Conservation (phyloP, 306 rosid species). For the Astragalus glycyphyllos region DNA sequence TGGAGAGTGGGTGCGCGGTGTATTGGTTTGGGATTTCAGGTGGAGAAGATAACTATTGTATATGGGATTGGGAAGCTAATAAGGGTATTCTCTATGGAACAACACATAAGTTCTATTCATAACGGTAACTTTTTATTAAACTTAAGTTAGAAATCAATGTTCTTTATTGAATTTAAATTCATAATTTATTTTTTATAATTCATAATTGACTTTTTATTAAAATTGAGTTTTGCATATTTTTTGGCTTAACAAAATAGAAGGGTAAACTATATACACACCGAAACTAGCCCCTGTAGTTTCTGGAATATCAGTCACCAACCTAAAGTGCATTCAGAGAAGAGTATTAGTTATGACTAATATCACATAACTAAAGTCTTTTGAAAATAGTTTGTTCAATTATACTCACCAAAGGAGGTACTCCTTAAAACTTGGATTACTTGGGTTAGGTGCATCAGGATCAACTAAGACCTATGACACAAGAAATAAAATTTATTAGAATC, state of each 20-base stretch:
- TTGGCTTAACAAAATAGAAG: background rate
- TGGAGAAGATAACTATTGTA: no score
- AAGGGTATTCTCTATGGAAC: no score
- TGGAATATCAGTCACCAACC: constrained; percentile 59
- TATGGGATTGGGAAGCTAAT: no score
- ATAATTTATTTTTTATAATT: background rate
- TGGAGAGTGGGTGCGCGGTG: no score
- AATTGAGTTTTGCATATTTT: background rate
- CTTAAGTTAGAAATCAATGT: no score
- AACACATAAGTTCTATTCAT: no score
- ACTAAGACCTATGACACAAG: constrained; percentile 37
- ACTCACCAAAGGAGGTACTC: constrained; percentile 58
- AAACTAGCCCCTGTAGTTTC: constrained; percentile 47
- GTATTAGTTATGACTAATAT: background rate
- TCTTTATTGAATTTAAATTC: background rate
- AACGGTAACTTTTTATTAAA: no score
- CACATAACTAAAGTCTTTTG: background rate
- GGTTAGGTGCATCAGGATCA: constrained; percentile 55
- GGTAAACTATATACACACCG: constrained; percentile 34
- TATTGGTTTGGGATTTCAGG: no score
- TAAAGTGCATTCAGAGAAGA: constrained; percentile 27
- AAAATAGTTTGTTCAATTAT: background rate
- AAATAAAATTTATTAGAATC: background rate
- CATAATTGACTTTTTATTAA: background rate
- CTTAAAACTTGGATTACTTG: constrained; percentile 49